Conservation (phyloP, 2,329 filamentous ascomycete species). For the Penicillium concentricum region DNA sequence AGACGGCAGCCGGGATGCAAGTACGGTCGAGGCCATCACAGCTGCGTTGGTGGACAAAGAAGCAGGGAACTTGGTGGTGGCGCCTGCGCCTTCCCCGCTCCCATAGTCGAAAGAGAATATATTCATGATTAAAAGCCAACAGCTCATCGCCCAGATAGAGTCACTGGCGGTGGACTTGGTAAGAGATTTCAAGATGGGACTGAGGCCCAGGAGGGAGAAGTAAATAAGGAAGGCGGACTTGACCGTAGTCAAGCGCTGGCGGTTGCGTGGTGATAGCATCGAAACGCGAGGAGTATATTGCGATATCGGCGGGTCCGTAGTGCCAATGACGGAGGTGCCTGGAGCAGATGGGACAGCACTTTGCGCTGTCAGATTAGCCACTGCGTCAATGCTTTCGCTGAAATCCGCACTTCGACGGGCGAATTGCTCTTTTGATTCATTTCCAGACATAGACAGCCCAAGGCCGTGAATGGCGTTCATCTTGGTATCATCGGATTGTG, state of each 20-base stretch:
- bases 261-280: slow-evolving; percentile 54
- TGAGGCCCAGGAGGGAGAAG: slow-evolving; percentile 84
- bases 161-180: slow-evolving; percentile 88
- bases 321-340: slow-evolving; percentile 22
- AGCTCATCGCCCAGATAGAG: slow-evolving; percentile 96
- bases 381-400: slow-evolving; percentile 52
- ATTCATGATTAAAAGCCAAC: slow-evolving; percentile 90
- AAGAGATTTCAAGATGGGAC: slow-evolving; percentile 94
- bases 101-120: slow-evolving; percentile 98
- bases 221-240: slow-evolving; percentile 94
- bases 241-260: slow-evolving; percentile 71
- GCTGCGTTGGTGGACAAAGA: slow-evolving; percentile 90
- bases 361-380: slow-evolving; percentile 32
- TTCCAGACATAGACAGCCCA: slow-evolving; percentile 42
- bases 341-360: slow-evolving; percentile 17
- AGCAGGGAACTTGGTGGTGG: slow-evolving; percentile 54
- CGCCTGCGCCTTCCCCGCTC: slow-evolving; percentile 50
- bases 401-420: slow-evolving; percentile 29
- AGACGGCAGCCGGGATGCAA: slow-evolving; percentile 82
- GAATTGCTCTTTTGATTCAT: slow-evolving; percentile 34
- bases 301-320: slow-evolving; percentile 22
- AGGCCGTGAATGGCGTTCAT: slow-evolving; percentile 41
- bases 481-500: slow-evolving; percentile 30
- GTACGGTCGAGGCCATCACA: slow-evolving; percentile 91
- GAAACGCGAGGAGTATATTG: slow-evolving; percentile 28